Evolutionary conservation across 2,329 filamentous ascomycete species (phyloP).

Genomic region (Phaeosphaeria sp.): DNA sequence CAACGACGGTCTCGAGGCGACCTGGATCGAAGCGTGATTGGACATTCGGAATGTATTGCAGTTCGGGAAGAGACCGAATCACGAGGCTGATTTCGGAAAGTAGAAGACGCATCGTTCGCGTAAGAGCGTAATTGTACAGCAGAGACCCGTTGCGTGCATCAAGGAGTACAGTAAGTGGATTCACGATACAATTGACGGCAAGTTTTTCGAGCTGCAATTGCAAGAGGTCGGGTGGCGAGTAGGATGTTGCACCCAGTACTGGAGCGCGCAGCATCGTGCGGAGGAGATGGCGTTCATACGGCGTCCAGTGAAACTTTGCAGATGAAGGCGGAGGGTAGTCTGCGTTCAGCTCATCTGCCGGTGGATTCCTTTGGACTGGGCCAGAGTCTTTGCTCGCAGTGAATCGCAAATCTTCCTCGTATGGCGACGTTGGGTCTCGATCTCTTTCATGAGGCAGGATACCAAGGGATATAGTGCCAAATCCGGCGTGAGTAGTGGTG

Average conservation of each 20-base stretch:
- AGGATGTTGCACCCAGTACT: constrained; percentile 65
- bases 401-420: constrained; percentile 24
- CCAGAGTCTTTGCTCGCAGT: constrained; percentile 4
- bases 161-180: constrained; percentile 80
- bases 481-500: constrained; percentile 63
- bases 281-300: constrained; percentile 66
- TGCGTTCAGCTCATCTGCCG: constrained; percentile 21
- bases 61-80: constrained; percentile 76
- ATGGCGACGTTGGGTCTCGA: constrained; percentile 31
- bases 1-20: constrained; percentile 67
- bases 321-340: constrained; percentile 19
- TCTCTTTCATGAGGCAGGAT: constrained; percentile 54
- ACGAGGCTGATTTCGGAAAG: constrained; percentile 77
- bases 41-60: constrained; percentile 67
- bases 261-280: constrained; percentile 68
- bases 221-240: constrained; percentile 68
- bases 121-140: constrained; percentile 69
- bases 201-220: constrained; percentile 80
- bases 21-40: constrained; percentile 65
- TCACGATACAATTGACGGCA: constrained; percentile 76
- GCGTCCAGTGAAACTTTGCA: constrained; percentile 43
- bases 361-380: constrained; percentile 1
- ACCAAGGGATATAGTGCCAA: constrained; percentile 65
- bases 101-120: constrained; percentile 72
- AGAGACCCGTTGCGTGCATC: constrained; percentile 78